Evolutionary conservation across 371 early-diverging fungal species (phyloP), one percentile per base, ranked within the genome.

Genomic region (Rhizopus stolonifer): DNA sequence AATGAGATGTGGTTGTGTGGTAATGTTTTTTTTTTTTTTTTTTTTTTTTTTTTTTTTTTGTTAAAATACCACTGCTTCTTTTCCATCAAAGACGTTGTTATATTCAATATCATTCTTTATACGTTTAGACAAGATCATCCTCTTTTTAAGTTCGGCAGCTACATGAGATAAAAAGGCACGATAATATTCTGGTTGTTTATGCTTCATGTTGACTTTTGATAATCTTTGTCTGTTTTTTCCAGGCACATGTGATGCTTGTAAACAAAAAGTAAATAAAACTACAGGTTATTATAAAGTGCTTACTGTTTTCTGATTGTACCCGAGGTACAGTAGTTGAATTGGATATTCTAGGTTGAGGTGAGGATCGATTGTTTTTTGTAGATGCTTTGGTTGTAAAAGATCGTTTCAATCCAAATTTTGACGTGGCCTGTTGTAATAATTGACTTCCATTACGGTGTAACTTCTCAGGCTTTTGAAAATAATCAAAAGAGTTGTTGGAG

Each of bases 91-190:
- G 52, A 86, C 86, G 52, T 84, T 80, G 31, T 72, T 79, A 64
- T 94, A 90, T 64, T 91, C 88, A 18, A 93, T 72, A 7, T 76
- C 79, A 59, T 94, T 88, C 56, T 89, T 89, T 38, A 75, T 77
- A 31, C 86, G 80, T 8, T 84, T 80, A 38, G 65, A 62, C 17
- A 64, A 46, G 14, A 69, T 68, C 13, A 77, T 66, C 14, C 77
- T 61, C 34, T 69, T 64, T 14, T 80, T 76, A 62, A 94, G 87
- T 15, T 82, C 84, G 38, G 72, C 75, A 3, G 93, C 91, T 6
- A 93, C 86, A 42, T 82, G 71, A 9, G 91, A 90, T 11, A 94
- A 77, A 52, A 92, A 68, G 1, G 91, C 92, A 1, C 91, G 89
- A 50, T 92, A 88, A 29, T 54, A 46, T 4, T 13, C 10, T 32